Base-by-base conservation (phyloP, 1,284 basidiomycete species). In the Mycosarcoma mackinlayi region DNA sequence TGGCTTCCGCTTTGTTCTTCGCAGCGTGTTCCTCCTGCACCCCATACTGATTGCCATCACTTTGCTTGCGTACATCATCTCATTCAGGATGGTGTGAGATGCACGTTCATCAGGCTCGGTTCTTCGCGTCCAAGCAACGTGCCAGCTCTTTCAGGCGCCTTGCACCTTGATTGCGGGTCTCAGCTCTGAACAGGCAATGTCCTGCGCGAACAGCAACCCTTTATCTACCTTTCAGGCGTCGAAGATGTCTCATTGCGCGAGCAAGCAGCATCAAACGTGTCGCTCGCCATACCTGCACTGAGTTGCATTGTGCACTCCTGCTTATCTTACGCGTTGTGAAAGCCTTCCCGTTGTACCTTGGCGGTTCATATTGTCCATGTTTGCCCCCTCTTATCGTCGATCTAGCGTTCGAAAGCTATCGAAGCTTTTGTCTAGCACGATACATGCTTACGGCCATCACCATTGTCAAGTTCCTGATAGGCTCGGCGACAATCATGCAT, bases 11-110 rank as follows among this genome's bases (percentile, higher is more conserved):
- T 6, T 23, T 48, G 34, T 6, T 21, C 28, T 18, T 19, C 8
- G 14, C 13, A 18, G 13, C 11, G n/a, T 35, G 34, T 10, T 16
- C 2, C n/a, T 35, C 7, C 34, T 35, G 33, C n/a, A 2, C 23
- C 5, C 10, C 23, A 9, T 19, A 25, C 11, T 21, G 9, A 9
- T 21, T 38, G 37, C 24, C 13, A 39, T 42, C 19, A n/a, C n/a
- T n/a, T n/a, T n/a, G 33, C 57, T 42, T 21, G 19, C 38, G 57
- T 37, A 52, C 38, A 53, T 41, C 37, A 31, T 48, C 25, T 33
- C 8, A 0, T n/a, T n/a, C n/a, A 31, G 25, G 27, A 62, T 62
- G 60, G 25, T 62, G 53, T 49, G 38, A 56, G 60, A 47, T 18
- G 21, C 16, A 37, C 16, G 24, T 13, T 31, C 21, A 24, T 27